Conservation (phyloP, 2,329 filamentous ascomycete species). For the Madurella fahalii region DNA sequence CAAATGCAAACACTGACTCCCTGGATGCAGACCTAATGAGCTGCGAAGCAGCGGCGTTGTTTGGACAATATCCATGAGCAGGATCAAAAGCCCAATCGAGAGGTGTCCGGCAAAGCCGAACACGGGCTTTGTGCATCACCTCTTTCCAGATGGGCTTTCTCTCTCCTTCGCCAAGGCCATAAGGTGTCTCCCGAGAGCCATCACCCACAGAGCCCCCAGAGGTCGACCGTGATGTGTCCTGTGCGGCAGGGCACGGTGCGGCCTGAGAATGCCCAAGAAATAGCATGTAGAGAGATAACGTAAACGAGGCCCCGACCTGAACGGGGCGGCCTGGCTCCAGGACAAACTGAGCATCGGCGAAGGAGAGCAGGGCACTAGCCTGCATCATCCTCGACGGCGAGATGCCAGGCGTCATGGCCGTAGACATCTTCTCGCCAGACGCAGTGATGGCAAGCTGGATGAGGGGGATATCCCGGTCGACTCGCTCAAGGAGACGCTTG, state of each 20-base stretch:
- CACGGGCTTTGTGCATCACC: slow-evolving; percentile 85
- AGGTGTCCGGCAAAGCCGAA: slow-evolving; percentile 72
- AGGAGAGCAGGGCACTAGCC: slow-evolving; percentile 84
- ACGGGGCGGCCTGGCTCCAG: slow-evolving; percentile 59
- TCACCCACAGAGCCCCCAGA: slow-evolving; percentile 7
- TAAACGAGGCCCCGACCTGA: slow-evolving; percentile 85
- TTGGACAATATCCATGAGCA: slow-evolving; percentile 30
- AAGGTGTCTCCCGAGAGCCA: slow-evolving; percentile 42
- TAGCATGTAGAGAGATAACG: slow-evolving; percentile 88
- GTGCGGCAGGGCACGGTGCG: neutral
- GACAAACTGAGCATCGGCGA: slow-evolving; percentile 80
- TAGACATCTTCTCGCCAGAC: slow-evolving; percentile 82
- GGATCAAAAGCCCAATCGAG: slow-evolving; percentile 47
- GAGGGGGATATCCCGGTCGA: slow-evolving; percentile 86
- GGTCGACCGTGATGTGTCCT: neutral
- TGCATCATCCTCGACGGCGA: slow-evolving; percentile 89
- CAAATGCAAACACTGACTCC: slow-evolving; percentile 1
- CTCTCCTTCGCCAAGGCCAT: slow-evolving; percentile 49
- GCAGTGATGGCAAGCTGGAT: slow-evolving; percentile 93
- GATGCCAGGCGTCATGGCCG: slow-evolving; percentile 72
- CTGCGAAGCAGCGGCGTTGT: neutral
- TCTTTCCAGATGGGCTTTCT: slow-evolving; percentile 85
- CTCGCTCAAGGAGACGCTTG: slow-evolving; percentile 66
- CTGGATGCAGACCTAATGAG: neutral
- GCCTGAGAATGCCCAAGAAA: slow-evolving; percentile 66